Percentiles rank a stretch among this genome's conserved stretches.
Conservation (phyloP, 306 rosid genomes). For the Argentina anserina region DNA sequence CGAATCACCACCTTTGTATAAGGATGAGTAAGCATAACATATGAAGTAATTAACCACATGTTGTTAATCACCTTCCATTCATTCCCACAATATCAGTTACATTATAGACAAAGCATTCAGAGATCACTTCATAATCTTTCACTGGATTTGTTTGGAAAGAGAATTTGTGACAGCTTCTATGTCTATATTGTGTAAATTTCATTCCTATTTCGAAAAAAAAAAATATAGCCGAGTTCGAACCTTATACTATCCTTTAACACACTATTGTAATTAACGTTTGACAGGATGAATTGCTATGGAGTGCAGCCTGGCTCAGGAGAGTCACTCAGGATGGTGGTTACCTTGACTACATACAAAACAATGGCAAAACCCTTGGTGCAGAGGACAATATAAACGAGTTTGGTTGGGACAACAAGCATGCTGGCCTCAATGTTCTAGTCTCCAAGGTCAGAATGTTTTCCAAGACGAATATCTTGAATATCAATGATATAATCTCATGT, state of each 20-base stretch:
- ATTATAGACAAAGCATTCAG: too few relatives aligned
- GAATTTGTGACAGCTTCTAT: neutral
- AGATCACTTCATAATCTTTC: neutral
- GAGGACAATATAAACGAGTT: conserved; percentile 82
- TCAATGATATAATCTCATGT: neutral
- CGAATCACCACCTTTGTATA: neutral
- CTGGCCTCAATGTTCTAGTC: conserved; percentile 85
- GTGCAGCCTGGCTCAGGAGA: conserved; percentile 94
- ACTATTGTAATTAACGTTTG: neutral
- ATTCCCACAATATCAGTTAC: neutral
- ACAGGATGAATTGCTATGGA: conserved; percentile 94
- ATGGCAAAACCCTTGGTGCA: conserved; percentile 82
- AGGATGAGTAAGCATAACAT: neutral
- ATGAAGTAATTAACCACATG: neutral
- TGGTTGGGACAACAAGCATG: conserved; percentile 98
- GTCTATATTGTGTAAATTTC: neutral
- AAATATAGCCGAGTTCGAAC: neutral
- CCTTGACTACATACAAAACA: conserved; percentile 64
- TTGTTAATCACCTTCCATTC: neutral
- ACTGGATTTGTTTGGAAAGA: neutral
- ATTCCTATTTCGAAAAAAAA: neutral
- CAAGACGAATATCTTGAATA: neutral
- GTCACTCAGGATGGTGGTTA: conserved; percentile 59
- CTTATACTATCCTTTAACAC: neutral
- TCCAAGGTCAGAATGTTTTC: conserved; percentile 55